Conservation (phyloP, 2,329 filamentous ascomycete species). For the Bipolaris victoriae region DNA sequence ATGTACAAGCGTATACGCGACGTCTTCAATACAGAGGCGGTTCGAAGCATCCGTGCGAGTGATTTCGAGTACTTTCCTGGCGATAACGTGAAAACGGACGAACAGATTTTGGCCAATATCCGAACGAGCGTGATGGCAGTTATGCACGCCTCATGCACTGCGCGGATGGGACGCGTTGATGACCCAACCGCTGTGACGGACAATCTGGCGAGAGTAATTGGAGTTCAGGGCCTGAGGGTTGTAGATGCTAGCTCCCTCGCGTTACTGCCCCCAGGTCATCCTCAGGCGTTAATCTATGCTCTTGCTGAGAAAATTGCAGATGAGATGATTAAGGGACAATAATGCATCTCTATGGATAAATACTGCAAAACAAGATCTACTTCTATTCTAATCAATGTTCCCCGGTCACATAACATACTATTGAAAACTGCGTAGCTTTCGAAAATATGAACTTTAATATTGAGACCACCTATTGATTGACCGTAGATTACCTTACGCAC, state of each 20-base stretch:
- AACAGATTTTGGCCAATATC: slow-evolving; percentile 32
- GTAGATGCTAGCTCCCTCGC: slow-evolving; percentile 45
- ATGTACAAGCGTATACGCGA: slow-evolving; percentile 41
- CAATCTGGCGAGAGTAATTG: slow-evolving; percentile 42
- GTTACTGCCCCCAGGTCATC: slow-evolving; percentile 47
- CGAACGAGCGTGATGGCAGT: slow-evolving; percentile 21
- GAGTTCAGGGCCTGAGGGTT: slow-evolving; percentile 41
- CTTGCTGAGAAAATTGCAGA: neutral
- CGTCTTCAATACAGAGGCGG: slow-evolving; percentile 28
- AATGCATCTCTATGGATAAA: neutral
- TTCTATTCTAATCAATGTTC: too few relatives aligned
- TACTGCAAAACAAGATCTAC: too few relatives aligned
- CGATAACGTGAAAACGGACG: slow-evolving; percentile 27
- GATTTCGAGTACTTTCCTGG: slow-evolving; percentile 38
- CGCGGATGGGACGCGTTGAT: slow-evolving; percentile 36
- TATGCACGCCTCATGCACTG: slow-evolving; percentile 38
- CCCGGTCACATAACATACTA: too few relatives aligned
- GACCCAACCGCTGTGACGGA: slow-evolving; percentile 46
- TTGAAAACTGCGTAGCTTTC: too few relatives aligned
- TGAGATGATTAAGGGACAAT: neutral
- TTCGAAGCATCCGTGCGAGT: slow-evolving; percentile 16
- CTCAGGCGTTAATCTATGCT: slow-evolving; percentile 13
- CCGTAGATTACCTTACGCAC: too few relatives aligned
- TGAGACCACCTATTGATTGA: too few relatives aligned
- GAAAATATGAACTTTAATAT: too few relatives aligned